These are phyloP conservation scores for Bothriochloa decipiens DNA, from an alignment of 176 grass and related monocot species.

Conservation along the genomic window DNA sequence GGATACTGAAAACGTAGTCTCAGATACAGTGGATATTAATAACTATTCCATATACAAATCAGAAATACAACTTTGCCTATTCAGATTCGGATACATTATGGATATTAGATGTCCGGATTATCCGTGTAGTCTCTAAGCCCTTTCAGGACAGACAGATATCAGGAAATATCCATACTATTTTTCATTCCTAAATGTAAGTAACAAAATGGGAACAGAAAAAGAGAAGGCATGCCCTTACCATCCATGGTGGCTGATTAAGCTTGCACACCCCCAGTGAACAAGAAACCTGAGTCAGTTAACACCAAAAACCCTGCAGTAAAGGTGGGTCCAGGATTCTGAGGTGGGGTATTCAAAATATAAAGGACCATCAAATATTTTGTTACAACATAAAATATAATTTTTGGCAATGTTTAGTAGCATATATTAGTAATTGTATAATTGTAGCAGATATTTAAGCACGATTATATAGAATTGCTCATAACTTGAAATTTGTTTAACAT, in stretches of 20 bases:
- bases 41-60: background rate
- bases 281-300: conserved; percentile 8
- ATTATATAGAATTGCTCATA: background rate
- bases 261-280: background rate
- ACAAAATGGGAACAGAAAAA: background rate
- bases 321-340: background rate
- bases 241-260: conserved; percentile 44
- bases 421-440: background rate
- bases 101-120: background rate
- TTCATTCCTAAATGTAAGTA: background rate
- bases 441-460: background rate
- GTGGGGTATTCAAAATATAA: background rate
- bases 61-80: background rate
- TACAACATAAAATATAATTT: background rate
- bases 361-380: background rate
- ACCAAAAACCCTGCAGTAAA: conserved; percentile 25
- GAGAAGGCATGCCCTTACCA: conserved; percentile 15
- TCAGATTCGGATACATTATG: background rate
- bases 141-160: background rate
- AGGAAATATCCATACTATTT: background rate
- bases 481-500: background rate
- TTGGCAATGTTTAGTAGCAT: background rate
- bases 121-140: background rate
- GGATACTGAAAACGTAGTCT: background rate
- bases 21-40: background rate